Conservation (phyloP, 2,329 filamentous ascomycete species). For the Trichophyton schoenleinii region DNA sequence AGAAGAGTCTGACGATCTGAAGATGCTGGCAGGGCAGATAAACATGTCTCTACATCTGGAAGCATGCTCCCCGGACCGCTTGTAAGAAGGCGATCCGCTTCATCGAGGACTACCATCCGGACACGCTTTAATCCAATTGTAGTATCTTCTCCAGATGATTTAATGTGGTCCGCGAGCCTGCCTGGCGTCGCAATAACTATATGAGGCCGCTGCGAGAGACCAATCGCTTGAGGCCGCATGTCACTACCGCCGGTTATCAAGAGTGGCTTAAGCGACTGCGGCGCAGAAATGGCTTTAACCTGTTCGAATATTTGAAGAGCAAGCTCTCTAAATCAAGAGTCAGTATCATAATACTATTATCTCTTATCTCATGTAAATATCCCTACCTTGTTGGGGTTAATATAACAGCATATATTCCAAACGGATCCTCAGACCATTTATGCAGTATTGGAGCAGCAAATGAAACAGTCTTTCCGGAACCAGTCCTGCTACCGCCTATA, state of each 20-base stretch:
- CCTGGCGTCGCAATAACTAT: conserved; percentile 91
- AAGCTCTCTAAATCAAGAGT: conserved; percentile 50
- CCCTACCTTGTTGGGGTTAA: conserved; percentile 70
- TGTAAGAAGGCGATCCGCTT: conserved; percentile 78
- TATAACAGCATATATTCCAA: conserved; percentile 78
- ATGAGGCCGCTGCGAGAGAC: conserved; percentile 69
- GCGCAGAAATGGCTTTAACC: conserved; percentile 80
- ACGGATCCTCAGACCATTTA: conserved; percentile 82
- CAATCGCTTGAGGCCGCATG: conserved; percentile 81
- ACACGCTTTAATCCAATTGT: conserved; percentile 67
- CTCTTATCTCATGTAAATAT: conserved; percentile 6
- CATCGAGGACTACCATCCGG: conserved; percentile 81
- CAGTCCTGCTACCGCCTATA: conserved; percentile 86
- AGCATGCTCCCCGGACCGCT: conserved; percentile 73
- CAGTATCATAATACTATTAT: conserved; percentile 2
- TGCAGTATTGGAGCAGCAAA: conserved; percentile 92
- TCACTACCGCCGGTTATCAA: conserved; percentile 89
- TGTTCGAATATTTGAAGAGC: conserved; percentile 95
- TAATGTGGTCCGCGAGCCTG: conserved; percentile 83
- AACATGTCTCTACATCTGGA: conserved; percentile 81
- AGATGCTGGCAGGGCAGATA: conserved; percentile 66
- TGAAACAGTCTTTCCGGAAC: conserved; percentile 93
- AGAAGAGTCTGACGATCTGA: conserved; percentile 77
- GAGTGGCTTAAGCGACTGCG: conserved; percentile 73
- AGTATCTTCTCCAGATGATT: conserved; percentile 81